Percentiles rank a stretch among this genome's conserved stretches.
These are phyloP conservation scores for Rhytidhysteron rufulum DNA, from an alignment of 2,329 filamentous ascomycete species.

Conservation along the genomic window DNA sequence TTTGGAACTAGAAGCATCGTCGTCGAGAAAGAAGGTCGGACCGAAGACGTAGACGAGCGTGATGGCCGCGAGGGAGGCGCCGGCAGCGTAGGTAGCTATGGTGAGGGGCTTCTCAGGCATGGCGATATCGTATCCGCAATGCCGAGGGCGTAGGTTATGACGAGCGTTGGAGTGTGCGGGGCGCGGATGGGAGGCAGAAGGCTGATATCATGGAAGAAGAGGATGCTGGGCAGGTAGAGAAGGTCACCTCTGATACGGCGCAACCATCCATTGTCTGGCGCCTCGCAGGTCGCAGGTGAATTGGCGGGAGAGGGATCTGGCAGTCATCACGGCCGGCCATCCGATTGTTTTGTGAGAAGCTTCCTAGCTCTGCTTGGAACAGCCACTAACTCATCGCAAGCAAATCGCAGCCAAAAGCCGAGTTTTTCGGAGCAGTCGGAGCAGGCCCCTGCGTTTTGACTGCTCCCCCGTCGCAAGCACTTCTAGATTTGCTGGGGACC, in stretches of 20 bases:
- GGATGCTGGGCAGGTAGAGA: conserved; percentile 4
- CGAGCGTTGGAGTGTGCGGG: conserved; percentile 4
- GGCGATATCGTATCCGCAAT: conserved; percentile 16
- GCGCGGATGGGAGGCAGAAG: conserved; percentile 12
- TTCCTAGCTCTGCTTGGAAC: not conserved
- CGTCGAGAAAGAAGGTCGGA: conserved; percentile 93
- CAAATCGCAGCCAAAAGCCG: not conserved
- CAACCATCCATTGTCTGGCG: conserved; percentile 27
- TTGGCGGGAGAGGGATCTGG: conserved; percentile 13
- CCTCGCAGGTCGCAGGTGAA: conserved; percentile 13
- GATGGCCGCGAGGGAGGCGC: conserved; percentile 89
- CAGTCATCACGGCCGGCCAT: conserved; percentile 18
- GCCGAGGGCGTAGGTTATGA: conserved; percentile 13
- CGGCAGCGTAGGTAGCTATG: conserved; percentile 89
- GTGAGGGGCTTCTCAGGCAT: conserved; percentile 83
- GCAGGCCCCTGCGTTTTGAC: too few relatives aligned
- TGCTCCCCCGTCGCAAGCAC: conserved; percentile 21
- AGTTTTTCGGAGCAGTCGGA: not conserved
- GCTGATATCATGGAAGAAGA: conserved; percentile 9
- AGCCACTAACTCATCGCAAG: not conserved
- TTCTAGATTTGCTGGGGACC: conserved; percentile 18
- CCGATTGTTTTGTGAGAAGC: conserved; percentile 19
- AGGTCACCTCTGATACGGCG: conserved; percentile 6
- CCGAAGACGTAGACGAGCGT: conserved; percentile 96
- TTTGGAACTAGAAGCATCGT: conserved; percentile 60